These are phyloP conservation scores for Phytophthora vignae DNA, from an alignment of 352 stramenopile species.

Conservation along the genomic window DNA sequence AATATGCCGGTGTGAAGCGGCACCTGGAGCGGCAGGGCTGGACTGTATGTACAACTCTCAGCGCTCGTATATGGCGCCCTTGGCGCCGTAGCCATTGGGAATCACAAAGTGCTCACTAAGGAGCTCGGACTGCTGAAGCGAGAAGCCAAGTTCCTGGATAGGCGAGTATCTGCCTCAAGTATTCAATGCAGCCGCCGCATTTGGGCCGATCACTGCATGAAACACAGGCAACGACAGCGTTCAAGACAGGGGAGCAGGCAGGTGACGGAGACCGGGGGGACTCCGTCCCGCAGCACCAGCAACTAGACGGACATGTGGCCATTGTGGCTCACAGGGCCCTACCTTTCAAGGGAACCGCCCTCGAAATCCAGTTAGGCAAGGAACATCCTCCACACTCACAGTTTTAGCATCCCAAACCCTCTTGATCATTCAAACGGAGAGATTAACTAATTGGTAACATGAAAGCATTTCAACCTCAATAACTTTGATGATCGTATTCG, in stretches of 20 bases:
- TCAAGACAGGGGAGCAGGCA: background rate
- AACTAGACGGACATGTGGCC: background rate
- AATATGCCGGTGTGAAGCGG: too few relatives aligned
- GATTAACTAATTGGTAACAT: background rate
- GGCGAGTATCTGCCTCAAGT: background rate
- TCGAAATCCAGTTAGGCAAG: background rate
- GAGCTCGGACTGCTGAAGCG: background rate
- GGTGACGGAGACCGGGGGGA: constrained; percentile 13
- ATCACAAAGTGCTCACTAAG: background rate
- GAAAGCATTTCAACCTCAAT: background rate
- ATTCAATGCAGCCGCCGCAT: background rate
- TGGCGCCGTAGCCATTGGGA: background rate
- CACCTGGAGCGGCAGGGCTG: too few relatives aligned
- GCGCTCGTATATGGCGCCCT: too few relatives aligned
- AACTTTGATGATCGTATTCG: constrained; percentile 23
- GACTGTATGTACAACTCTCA: too few relatives aligned
- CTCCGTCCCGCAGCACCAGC: background rate
- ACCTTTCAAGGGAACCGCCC: background rate
- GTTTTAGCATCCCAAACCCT: too few relatives aligned
- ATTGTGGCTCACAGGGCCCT: background rate
- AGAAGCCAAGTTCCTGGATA: background rate
- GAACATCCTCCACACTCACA: background rate
- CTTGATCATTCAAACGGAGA: too few relatives aligned
- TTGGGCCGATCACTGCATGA: background rate
- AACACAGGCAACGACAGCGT: background rate